Evolutionary conservation across 192 early-diverging fungal genomes (phyloP), one percentile per base, ranked within the genome.

Genomic region (Dispira simplex): DNA sequence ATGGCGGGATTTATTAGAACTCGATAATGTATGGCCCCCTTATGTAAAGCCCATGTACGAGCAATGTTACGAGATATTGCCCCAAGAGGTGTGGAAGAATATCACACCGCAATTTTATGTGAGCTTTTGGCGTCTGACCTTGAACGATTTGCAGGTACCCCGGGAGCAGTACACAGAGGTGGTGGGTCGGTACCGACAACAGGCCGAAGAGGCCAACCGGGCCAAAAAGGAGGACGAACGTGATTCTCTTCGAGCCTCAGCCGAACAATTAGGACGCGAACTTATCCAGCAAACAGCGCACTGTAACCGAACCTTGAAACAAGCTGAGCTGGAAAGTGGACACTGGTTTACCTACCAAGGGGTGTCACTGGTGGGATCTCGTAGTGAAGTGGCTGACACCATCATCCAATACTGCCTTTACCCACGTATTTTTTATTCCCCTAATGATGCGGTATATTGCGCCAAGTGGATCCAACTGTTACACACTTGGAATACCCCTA

Each of bases 61-160:
- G 5, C 59, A 62, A 25, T 44, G 28, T 45, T 11, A 14, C n/a
- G n/a, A 62, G 2, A 18, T 62, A 3, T 20, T 62, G 44, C 59
- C 59, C 11, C 4, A 14, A 25, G 20, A 16, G 18, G 14, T 62
- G 26, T 62, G 59, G 59, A 14, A 45, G n/a, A n/a, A 25, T 9
- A 20, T 79, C 54, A 77, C 68, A 8, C 81, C 88, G 0, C 71
- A 82, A 21, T 93, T 92, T 62, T 93, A 84, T 67, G 71, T 78
- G 10, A 81, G 80, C 0, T 93, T 91, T 65, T 93, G 90, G 90
- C 84, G 85, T 48, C 68, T 93, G 12, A 68, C 71, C 6, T 64
- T 92, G 6, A 85, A 85, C 66, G 90, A 93, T 65, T 85, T 93
- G 14, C 68, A 75, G 45, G 78, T 84, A n/a, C 88, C 87, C 21